Evolutionary conservation across 805 yeast species (phyloP), one percentile per base, ranked within the genome.

Genomic region (Cyberlindnera veronae): DNA sequence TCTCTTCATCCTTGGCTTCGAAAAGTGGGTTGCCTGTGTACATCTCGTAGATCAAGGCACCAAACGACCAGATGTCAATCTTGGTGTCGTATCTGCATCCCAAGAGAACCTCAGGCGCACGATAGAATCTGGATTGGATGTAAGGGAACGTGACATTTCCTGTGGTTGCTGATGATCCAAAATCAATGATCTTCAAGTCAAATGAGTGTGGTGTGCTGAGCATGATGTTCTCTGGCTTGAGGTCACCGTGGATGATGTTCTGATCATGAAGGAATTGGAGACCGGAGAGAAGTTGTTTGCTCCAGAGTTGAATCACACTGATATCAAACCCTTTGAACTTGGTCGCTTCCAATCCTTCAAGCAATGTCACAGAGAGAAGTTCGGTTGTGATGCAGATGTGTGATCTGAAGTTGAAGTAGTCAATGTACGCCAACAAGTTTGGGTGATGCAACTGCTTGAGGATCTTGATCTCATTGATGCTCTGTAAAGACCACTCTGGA

Each of bases 31-130:
- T 77, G 13, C 96, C 95, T 1, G 88, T 81, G 53, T 83, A 79
- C 88, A 87, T 81, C 58, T 87, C 96, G 17, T 90, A 93, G 57
- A 88, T 72, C 44, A 87, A 82, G 53, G 93, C 82, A 9, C 91
- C 95, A 6, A 91, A 87, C 10, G 95, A 85, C 96, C 96, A 87
- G 61, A 88, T 82, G 61, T 87, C 96, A 47, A 87, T 88, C 18
- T 90, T 82, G 0, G 95, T 86, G 12, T 84, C 55, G 67, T 83
- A 84, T 24, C 77, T 64, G 10, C 84, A 74, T 1, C 91, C 93
- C 3, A 84, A 40, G 10, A 81, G 63, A 5, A 84, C 81, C 54
- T 84, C 95, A 0, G 95, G 95, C 0, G 93, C 88, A 38, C 95
- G 61, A 55, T 84, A 84, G 51, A 77, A 84, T 35, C 95, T 60